Evolutionary conservation across 23 red algal genomes (phyloP).

Genomic region (Gracilariopsis chorda): DNA sequence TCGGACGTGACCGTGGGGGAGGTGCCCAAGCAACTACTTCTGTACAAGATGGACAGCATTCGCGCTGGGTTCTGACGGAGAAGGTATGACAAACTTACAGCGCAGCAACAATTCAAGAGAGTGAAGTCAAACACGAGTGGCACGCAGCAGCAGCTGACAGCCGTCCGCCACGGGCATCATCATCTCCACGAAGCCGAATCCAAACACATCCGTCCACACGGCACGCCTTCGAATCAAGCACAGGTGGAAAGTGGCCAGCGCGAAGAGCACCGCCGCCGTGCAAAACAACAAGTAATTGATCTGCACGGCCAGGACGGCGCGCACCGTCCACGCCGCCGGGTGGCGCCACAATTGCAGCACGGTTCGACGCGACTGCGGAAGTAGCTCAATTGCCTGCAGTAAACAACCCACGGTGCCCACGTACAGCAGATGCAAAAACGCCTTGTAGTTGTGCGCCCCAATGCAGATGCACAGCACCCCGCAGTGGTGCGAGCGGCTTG

Average conservation of each 20-base stretch:
- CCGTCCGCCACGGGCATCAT: no score
- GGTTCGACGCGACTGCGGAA: neutral
- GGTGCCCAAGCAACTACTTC: slow-evolving; percentile 52
- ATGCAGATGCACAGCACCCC: slow-evolving; percentile 17
- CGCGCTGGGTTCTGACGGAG: slow-evolving; percentile 20
- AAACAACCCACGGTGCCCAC: neutral
- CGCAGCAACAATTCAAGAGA: neutral
- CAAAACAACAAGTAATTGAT: neutral
- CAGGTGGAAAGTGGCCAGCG: neutral
- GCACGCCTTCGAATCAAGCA: neutral
- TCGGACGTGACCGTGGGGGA: slow-evolving; percentile 5
- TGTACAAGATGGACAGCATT: slow-evolving; percentile 51
- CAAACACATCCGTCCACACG: no score
- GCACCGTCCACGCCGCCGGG: neutral
- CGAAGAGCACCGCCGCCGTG: neutral
- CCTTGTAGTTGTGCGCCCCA: slow-evolving; percentile 34
- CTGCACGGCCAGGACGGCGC: neutral
- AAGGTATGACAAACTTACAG: neutral
- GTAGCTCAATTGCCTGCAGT: neutral
- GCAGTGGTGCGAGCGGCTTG: slow-evolving; percentile 28
- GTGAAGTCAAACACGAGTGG: no score
- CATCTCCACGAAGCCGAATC: no score
- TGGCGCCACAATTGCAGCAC: neutral
- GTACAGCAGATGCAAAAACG: slow-evolving; percentile 21
- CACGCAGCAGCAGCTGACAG: no score